Evolutionary conservation across 768 basidiomycete genomes (phyloP).

Genomic region (Rhizopogon salebrosus): DNA sequence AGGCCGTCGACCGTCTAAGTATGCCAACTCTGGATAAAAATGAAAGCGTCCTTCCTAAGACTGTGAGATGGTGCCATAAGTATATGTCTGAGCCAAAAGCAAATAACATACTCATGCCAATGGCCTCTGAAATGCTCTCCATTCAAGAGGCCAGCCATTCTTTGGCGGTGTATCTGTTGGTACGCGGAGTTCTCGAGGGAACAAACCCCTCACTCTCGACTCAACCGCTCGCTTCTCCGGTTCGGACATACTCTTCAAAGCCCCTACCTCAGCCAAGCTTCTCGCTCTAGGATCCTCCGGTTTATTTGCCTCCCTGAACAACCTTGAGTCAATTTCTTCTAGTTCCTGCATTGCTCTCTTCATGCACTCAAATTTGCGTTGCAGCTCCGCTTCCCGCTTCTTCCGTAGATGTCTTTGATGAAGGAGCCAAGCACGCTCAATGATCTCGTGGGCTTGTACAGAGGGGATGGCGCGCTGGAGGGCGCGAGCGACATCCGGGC

Average conservation of each 20-base stretch:
- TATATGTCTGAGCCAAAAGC: neutral
- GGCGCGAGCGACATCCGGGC: conserved; percentile 71
- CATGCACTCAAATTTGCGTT: conserved; percentile 81
- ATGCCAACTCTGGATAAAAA: neutral
- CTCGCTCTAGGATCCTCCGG: conserved; percentile 69
- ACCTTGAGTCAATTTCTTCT: conserved; percentile 38
- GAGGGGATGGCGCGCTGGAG: conserved; percentile 84
- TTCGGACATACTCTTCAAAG: conserved; percentile 56
- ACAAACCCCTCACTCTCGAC: conserved; percentile 72
- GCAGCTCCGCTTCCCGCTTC: conserved; percentile 60
- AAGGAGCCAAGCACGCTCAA: conserved; percentile 86
- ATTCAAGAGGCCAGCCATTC: conserved; percentile 84
- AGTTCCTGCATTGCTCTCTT: conserved; percentile 80
- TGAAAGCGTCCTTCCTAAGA: neutral
- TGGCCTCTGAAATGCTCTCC: conserved; percentile 61
- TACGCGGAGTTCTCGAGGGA: conserved; percentile 82
- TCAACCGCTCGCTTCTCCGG: conserved; percentile 69
- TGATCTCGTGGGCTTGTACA: conserved; percentile 85
- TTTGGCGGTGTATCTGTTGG: conserved; percentile 83
- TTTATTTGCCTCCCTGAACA: conserved; percentile 70
- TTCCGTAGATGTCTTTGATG: conserved; percentile 73
- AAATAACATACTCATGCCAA: conserved; percentile 12
- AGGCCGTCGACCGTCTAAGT: neutral
- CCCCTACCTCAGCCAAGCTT: conserved; percentile 49
- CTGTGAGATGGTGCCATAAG: neutral